A percentile compares a stretch with the other conserved stretches of the same genome.
These are phyloP conservation scores for Malbranchea zuffiana DNA, from an alignment of 2,329 filamentous ascomycete genomes.

Conservation along the genomic window DNA sequence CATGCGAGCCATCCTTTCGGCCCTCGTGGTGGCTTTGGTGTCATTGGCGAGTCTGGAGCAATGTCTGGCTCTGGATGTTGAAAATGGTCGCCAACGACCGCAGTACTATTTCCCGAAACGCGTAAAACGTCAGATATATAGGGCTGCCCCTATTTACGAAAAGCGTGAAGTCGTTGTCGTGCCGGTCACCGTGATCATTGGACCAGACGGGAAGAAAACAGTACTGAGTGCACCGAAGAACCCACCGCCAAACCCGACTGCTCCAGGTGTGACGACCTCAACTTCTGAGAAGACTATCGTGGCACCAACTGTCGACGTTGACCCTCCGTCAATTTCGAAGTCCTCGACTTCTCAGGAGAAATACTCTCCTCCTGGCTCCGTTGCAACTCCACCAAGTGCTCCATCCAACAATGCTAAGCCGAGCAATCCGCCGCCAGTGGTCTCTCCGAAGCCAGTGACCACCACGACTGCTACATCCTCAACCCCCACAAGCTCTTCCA, in stretches of 20 bases:
- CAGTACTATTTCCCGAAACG: slow-evolving; percentile 27
- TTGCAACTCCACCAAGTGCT: not conserved
- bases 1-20: slow-evolving; percentile 24
- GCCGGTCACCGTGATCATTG: slow-evolving; percentile 12
- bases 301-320: not conserved
- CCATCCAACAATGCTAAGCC: not conserved
- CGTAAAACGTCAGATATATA: slow-evolving; percentile 18
- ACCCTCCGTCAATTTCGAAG: not conserved
- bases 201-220: slow-evolving; percentile 9
- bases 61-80: slow-evolving; percentile 22
- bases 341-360: not conserved
- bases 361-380: not conserved
- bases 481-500: not conserved
- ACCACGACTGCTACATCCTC: not conserved
- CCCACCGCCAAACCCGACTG: not conserved
- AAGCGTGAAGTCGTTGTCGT: slow-evolving; percentile 13
- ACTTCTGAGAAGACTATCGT: not conserved
- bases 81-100: slow-evolving; percentile 23
- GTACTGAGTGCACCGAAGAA: slow-evolving; percentile 3
- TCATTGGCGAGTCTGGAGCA: slow-evolving; percentile 26
- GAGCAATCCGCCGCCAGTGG: not conserved
- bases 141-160: slow-evolving; percentile 6
- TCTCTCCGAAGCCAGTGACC: not conserved
- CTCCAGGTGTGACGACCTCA: not conserved
- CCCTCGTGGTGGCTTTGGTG: slow-evolving; percentile 25